Base-by-base conservation (phyloP, 1,284 basidiomycete genomes). In the Fomitiporia mediterranea region DNA sequence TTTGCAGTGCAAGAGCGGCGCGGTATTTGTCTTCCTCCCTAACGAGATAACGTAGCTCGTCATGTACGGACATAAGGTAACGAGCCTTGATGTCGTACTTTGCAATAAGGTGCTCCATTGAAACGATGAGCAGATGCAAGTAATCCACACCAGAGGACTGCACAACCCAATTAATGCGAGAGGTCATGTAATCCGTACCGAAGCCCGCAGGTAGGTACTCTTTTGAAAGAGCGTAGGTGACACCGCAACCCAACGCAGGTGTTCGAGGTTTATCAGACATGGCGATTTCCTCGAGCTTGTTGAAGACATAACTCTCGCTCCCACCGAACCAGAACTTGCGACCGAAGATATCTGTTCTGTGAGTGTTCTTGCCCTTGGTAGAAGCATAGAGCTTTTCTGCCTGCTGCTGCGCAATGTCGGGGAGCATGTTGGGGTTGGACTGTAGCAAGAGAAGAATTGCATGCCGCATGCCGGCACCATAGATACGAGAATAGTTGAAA, bases 91-190 rank as follows among this genome's bases (percentile, higher is more conserved):
- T 98, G 63, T 82, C 74, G 73, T 97, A 98, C 52, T 81, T 85
- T 51, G 72, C 68, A 60, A 89, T 84, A 19, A 99, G 81, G 70
- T 98, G 82, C 60, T 96, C 86, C 94, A 99, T 98, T 1, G 94
- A 82, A 27, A 95, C 91, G 66, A 99, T 94, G 57, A 99, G 83
- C 47, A 99, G 83, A 67, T 99, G 96, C 11, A 99, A 83, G 67
- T 99, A 99, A 72, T 99, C 96, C 40, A 99, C 96, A 19, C 96
- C 97, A 0, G 94, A 98, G 5, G 94, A 97, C 69, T 99, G 97
- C 5, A 99, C 97, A 49, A 97, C 97, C 97, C 97, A 99, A 68
- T 99, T 99, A 74, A 99, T 96, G 25, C 96, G 83, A 11, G 93
- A 96, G 0, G 97, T 91, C 81, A 99, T 89, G 71, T 92, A 99